These are phyloP conservation scores for Penicillium argentinense DNA, from an alignment of 495 filamentous ascomycete genomes.

Conservation along the genomic window DNA sequence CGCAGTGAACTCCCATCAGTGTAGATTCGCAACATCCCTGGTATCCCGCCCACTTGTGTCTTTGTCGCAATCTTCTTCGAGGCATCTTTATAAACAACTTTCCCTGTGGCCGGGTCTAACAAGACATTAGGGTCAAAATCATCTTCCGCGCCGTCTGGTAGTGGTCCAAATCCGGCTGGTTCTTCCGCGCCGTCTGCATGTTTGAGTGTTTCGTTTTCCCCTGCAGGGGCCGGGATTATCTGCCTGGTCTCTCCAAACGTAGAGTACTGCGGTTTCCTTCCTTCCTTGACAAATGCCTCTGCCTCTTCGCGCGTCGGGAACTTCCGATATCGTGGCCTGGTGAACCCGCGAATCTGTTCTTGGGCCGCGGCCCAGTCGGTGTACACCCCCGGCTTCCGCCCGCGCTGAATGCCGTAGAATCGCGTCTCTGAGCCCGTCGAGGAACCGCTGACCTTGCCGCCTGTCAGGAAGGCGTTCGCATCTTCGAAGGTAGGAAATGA, in stretches of 20 bases:
- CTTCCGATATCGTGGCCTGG: slow-evolving; percentile 75
- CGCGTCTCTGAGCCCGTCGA: slow-evolving; percentile 30
- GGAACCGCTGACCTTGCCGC: slow-evolving; percentile 40
- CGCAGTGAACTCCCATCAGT: slow-evolving; percentile 83
- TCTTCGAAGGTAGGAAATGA: slow-evolving; percentile 75
- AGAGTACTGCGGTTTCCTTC: slow-evolving; percentile 24
- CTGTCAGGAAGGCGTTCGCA: slow-evolving; percentile 73
- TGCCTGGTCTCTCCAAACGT: slow-evolving; percentile 24
- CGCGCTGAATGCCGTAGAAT: slow-evolving; percentile 86
- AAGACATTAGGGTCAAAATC: slow-evolving; percentile 61
- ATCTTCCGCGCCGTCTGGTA: slow-evolving; percentile 57
- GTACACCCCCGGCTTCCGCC: slow-evolving; percentile 83
- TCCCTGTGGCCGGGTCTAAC: slow-evolving; percentile 56
- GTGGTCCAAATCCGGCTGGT: slow-evolving; percentile 54
- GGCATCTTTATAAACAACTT: slow-evolving; percentile 57
- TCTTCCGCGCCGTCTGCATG: slow-evolving; percentile 45
- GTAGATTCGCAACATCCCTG: slow-evolving; percentile 68
- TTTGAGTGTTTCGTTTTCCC: slow-evolving; percentile 30
- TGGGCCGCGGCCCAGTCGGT: slow-evolving; percentile 79
- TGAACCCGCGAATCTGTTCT: slow-evolving; percentile 73
- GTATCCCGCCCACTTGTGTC: slow-evolving; percentile 33
- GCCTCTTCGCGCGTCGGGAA: slow-evolving; percentile 80
- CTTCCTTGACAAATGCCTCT: slow-evolving; percentile 64
- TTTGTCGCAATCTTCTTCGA: slow-evolving; percentile 49
- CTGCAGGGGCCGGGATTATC: slow-evolving; percentile 27